A percentile compares a stretch with the other conserved stretches of the same genome.
These are phyloP conservation scores for Alternaria arborescens DNA, from an alignment of 2,329 filamentous ascomycete species.

Conservation along the genomic window DNA sequence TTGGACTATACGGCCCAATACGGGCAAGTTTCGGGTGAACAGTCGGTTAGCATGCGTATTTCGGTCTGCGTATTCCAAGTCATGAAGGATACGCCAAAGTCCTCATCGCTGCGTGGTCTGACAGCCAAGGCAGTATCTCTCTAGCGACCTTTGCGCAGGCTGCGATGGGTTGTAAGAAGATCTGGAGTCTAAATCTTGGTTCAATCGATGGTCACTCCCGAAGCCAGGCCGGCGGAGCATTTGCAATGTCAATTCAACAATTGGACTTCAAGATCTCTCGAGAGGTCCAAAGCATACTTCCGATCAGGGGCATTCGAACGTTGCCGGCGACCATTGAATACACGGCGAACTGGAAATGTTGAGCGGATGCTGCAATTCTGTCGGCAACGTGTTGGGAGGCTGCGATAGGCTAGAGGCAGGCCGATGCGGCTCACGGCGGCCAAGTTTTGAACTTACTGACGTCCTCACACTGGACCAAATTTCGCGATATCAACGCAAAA, in stretches of 20 bases:
- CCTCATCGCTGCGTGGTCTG: too few relatives aligned
- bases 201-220: too few relatives aligned
- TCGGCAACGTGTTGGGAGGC: neutral
- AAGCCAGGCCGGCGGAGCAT: slow-evolving; percentile 24
- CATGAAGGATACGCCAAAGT: too few relatives aligned
- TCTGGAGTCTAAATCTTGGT: too few relatives aligned
- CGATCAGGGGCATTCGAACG: neutral
- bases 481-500: neutral
- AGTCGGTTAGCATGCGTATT: too few relatives aligned
- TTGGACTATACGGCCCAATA: too few relatives aligned
- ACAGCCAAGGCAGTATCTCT: too few relatives aligned
- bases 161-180: too few relatives aligned
- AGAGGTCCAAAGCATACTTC: neutral
- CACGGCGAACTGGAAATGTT: neutral
- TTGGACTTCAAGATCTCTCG: neutral
- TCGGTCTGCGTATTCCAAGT: too few relatives aligned
- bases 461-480: neutral
- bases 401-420: neutral
- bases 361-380: neutral
- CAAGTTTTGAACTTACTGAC: neutral
- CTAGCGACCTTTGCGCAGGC: too few relatives aligned
- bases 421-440: neutral
- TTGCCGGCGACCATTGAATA: neutral
- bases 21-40: too few relatives aligned
- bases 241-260: neutral